A percentile compares a stretch with the other conserved stretches of the same genome.
phyloP scores from a whole-genome alignment of 768 basidiomycete species.

The Rhodocollybia butyracea region DNA sequence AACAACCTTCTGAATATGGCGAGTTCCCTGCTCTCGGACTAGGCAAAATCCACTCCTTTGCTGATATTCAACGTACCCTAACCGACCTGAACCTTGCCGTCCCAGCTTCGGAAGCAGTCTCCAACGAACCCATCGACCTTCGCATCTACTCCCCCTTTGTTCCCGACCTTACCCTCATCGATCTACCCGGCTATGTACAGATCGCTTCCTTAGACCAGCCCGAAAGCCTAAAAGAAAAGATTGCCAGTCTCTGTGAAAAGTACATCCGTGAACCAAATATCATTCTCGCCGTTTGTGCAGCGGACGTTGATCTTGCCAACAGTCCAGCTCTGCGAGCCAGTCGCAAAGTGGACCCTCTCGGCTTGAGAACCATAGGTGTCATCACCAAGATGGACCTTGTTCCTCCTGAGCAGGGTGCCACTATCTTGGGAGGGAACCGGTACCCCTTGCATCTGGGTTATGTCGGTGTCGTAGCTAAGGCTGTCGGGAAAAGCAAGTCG shows the following conservation, averaged over 20 bases:
- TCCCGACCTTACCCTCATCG: constrained; percentile 96
- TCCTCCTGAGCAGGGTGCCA: constrained; percentile 74
- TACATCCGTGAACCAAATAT: constrained; percentile 99
- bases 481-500: constrained; percentile 51
- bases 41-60: constrained; percentile 87
- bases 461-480: constrained; percentile 92
- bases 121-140: constrained; percentile 93
- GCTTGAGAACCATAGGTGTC: constrained; percentile 93
- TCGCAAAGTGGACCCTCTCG: constrained; percentile 91
- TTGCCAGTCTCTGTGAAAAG: constrained; percentile 83
- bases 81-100: constrained; percentile 95
- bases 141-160: constrained; percentile 95
- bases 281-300: constrained; percentile 97
- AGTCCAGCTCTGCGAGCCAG: constrained; percentile 94
- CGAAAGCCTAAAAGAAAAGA: constrained; percentile 90
- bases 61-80: constrained; percentile 87
- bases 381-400: constrained; percentile 99
- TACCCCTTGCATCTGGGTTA: constrained; percentile 98
- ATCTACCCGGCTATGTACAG: constrained; percentile 96
- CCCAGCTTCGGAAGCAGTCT: constrained; percentile 85
- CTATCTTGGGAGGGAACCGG: constrained; percentile 81
- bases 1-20: constrained; percentile 74
- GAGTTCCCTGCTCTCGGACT: constrained; percentile 91
- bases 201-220: constrained; percentile 95
- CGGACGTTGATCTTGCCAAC: constrained; percentile 98